phyloP scores from a whole-genome alignment of 169 alveolate species.

The Theileria luwenshuni region DNA sequence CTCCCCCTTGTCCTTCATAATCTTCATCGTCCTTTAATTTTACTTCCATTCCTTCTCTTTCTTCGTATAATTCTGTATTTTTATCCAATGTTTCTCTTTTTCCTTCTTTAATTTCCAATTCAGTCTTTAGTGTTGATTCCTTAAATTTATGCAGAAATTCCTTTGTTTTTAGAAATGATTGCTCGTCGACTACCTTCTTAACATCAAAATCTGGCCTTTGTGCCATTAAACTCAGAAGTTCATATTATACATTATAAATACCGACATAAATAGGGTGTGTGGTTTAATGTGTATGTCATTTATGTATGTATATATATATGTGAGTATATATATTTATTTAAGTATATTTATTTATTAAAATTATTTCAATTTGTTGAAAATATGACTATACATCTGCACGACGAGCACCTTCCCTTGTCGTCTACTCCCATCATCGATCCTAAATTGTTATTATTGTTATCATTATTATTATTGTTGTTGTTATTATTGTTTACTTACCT shows the following conservation, averaged over 20 bases:
- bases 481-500: slow-evolving; percentile 23
- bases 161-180: slow-evolving; percentile 20
- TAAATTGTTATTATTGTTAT: not conserved
- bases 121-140: slow-evolving; percentile 31
- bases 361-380: not conserved
- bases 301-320: too few relatives aligned
- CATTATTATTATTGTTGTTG: not conserved
- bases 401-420: slow-evolving; percentile 41
- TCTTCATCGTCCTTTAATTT: too few relatives aligned
- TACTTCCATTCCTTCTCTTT: not conserved
- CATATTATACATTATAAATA: too few relatives aligned
- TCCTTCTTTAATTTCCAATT: not conserved
- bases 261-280: too few relatives aligned
- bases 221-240: not conserved
- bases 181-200: slow-evolving; percentile 8
- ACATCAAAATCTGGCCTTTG: slow-evolving; percentile 53
- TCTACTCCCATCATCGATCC: slow-evolving; percentile 50
- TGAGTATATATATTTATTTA: too few relatives aligned
- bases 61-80: not conserved
- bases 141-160: slow-evolving; percentile 42
- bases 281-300: not conserved
- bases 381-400: slow-evolving; percentile 37
- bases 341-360: not conserved
- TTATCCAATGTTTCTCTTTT: slow-evolving; percentile 2
- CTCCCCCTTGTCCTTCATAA: too few relatives aligned